These are phyloP conservation scores for Neobulgaria alba DNA, from an alignment of 2,329 filamentous ascomycete genomes.

Conservation along the genomic window DNA sequence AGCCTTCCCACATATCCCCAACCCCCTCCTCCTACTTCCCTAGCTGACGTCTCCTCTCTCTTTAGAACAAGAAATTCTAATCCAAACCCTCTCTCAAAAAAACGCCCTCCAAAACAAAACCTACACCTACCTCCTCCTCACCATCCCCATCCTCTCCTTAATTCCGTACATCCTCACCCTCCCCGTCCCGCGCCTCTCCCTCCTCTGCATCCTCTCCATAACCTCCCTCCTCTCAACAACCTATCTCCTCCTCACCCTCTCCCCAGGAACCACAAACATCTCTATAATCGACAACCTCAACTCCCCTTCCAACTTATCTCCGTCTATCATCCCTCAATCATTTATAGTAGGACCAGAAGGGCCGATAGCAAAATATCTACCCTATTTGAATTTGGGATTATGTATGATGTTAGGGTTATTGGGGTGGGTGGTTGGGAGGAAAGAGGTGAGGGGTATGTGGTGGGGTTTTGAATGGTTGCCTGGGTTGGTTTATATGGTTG, in stretches of 20 bases:
- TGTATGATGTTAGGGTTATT: constrained; percentile 42
- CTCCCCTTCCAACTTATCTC: not conserved
- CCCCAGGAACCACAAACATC: constrained; percentile 47
- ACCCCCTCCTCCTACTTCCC: not conserved
- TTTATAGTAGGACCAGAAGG: constrained; percentile 19
- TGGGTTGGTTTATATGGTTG: constrained; percentile 49
- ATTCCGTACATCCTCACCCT: constrained; percentile 47
- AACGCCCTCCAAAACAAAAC: constrained; percentile 50
- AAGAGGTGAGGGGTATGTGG: constrained; percentile 29
- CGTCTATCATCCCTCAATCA: not conserved
- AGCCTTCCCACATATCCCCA: not conserved
- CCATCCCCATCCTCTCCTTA: constrained; percentile 47
- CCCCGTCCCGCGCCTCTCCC: constrained; percentile 31
- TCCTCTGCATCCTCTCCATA: constrained; percentile 53
- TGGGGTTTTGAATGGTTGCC: constrained; percentile 44
- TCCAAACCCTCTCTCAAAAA: constrained; percentile 42
- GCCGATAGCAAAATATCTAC: constrained; percentile 50
- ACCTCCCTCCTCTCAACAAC: constrained; percentile 54
- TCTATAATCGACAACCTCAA: constrained; percentile 38
- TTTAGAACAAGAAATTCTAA: constrained; percentile 57
- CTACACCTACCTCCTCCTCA: constrained; percentile 49
- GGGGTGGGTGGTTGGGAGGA: constrained; percentile 26
- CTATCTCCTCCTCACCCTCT: constrained; percentile 50
- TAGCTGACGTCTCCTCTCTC: not conserved
- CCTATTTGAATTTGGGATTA: constrained; percentile 51